Evolutionary conservation across 2,329 filamentous ascomycete genomes (phyloP), one percentile per base, ranked within the genome.

Genomic region (Xylariaceae sp.): DNA sequence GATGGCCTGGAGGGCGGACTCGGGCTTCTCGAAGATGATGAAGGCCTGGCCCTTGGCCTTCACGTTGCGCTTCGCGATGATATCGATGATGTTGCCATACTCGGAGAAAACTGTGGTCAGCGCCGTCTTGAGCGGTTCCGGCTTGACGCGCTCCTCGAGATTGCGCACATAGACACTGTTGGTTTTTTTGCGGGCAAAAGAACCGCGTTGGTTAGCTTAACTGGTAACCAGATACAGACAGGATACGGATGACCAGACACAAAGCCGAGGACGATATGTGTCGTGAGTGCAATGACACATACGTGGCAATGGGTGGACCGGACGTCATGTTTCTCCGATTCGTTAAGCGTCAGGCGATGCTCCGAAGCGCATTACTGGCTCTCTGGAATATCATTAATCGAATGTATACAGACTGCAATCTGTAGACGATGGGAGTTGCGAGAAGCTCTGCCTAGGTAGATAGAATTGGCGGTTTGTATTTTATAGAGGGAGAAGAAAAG

Each of bases 1-100:
- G 59, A 96, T 87, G 19, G 94, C 92, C 60, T 84, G 80, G 50
- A 81, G 76, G 3, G 91, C 91, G n/a, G 85, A 83, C 53, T 91
- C 87, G n/a, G 86, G 76, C 58, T 78, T 81, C 64, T 95, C 90
- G 70, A 91, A 97, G 45, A 97, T 91, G 48, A 99, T 75, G 69
- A 99, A 99, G 0, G 94, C 94, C 73, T 99, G 94, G 9, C 94
- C 94, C 70, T 95, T 96, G 43, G 90, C 89, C 70, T 89, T 91
- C 32, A 97, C 73, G 71, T 95, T 96, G 60, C 83, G 89, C 76
- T 95, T 95, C 44, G 89, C 89, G 56, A 95, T 81, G 50, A 96
- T 83, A 60, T 96, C 91, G 64, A 95, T 74, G 58, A 96, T 83
- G 54, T 78, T 85, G 60, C 94, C 94, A 72, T 94, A 96, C 71